A percentile compares a stretch with the other conserved stretches of the same genome.
Evolutionary conservation across 2,329 filamentous ascomycete species (phyloP).

Genomic region (Fusarium zealandicum): DNA sequence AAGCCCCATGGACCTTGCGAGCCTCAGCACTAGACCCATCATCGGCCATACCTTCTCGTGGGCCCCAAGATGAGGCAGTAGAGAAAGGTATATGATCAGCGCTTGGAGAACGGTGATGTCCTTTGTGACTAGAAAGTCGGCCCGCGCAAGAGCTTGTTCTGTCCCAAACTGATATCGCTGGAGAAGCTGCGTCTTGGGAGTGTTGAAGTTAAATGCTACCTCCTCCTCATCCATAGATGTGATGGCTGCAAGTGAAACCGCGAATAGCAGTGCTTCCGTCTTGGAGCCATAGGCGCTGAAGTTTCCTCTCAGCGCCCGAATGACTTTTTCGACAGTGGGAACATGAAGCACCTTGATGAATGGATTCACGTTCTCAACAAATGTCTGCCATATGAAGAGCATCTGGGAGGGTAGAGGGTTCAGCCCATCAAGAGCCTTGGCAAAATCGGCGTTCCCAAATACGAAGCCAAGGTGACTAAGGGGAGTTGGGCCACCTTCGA

Average conservation of each 20-base stretch:
- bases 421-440: conserved; percentile 22
- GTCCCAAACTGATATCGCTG: conserved; percentile 32
- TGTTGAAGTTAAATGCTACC: conserved; percentile 26
- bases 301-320: conserved; percentile 29
- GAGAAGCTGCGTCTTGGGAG: conserved; percentile 23
- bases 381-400: conserved; percentile 43
- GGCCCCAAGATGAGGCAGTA: conserved; percentile 30
- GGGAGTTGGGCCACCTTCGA: neutral
- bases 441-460: conserved; percentile 21
- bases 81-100: conserved; percentile 38
- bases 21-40: conserved; percentile 34
- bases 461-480: conserved; percentile 29
- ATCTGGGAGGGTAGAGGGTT: conserved; percentile 41
- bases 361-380: conserved; percentile 42
- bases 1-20: conserved; percentile 34
- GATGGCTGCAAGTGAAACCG: conserved; percentile 41
- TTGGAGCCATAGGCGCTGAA: conserved; percentile 29
- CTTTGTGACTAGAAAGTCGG: conserved; percentile 33
- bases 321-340: conserved; percentile 23
- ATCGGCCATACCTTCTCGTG: conserved; percentile 38
- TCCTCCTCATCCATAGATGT: conserved; percentile 36
- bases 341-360: conserved; percentile 44
- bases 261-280: conserved; percentile 38
- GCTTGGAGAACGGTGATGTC: conserved; percentile 40
- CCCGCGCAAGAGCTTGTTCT: conserved; percentile 37